Base-by-base conservation (phyloP, 371 early-diverging fungal species). In the Gilbertella persicaria region DNA sequence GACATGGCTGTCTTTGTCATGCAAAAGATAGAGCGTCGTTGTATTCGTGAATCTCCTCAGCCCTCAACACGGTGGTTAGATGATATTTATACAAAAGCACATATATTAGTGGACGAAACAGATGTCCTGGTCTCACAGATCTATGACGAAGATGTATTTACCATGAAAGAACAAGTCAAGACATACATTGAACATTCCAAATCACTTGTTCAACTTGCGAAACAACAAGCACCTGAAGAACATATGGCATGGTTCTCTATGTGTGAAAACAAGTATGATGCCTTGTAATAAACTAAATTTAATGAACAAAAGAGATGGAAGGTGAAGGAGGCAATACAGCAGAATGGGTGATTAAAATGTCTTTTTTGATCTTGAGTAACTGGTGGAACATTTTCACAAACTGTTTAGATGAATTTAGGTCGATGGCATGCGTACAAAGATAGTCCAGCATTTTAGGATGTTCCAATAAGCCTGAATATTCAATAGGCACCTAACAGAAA, bases 241-340 rank as follows among this genome's bases (percentile, higher is more conserved):
- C 71, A 75, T 44, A 52, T 55, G 16, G 66, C 53, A 38, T 75
- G 75, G 75, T 75, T 75, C 53, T 55, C 69, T 41, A 71, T 71
- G 55, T 64, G 63, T 38, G 48, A 50, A 50, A 62, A 67, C 39
- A 62, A 58, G 50, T 62, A 62, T 45, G 63, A 57, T 16, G 43
- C 63, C 29, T 57, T 62, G 63, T 51, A 46, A 52, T 24, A 24
- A 48, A 21, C 36, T 23, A 4, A 23, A 13, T 5, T 48, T 24
- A 17, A 29, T 45, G 29, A 2, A 29, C 24, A 28, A 47, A 20
- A 16, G 49, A 43, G 24, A 30, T 35, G 16, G 60, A 54, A 20
- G 60, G 60, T 8, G 60, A 60, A 20, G 60, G 54, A 2, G 60
- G 60, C 2, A 54, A 45, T 19, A 45, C 6, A n/a, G 49, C 6